A percentile compares a stretch with the other conserved stretches of the same genome.
Evolutionary conservation across 768 basidiomycete genomes (phyloP).

Genomic region (Cubamyces sp.): DNA sequence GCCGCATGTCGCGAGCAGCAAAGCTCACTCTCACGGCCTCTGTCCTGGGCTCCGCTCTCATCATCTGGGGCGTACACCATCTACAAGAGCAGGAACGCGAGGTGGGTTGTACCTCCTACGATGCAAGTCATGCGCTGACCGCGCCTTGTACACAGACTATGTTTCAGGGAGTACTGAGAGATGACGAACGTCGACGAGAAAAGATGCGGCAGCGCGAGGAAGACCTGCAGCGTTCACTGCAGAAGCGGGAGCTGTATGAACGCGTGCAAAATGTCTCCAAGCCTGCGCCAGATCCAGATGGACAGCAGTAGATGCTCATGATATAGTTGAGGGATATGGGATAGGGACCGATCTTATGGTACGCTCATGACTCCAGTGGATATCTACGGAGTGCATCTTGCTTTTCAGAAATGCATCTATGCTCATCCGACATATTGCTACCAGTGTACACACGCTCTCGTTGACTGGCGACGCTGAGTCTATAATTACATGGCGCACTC

Average conservation of each 20-base stretch:
- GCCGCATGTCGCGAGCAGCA: constrained; percentile 64
- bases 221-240: constrained; percentile 61
- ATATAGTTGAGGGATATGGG: neutral
- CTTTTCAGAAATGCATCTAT: too few relatives aligned
- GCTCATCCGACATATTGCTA: too few relatives aligned
- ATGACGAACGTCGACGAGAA: constrained; percentile 78
- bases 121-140: neutral
- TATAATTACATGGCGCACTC: neutral
- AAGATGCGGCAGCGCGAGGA: constrained; percentile 72
- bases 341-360: neutral
- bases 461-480: neutral
- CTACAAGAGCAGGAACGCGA: constrained; percentile 84
- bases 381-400: neutral
- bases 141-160: constrained; percentile 59
- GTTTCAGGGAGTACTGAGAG: constrained; percentile 88
- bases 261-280: constrained; percentile 43
- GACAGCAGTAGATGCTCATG: neutral
- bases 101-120: constrained; percentile 44
- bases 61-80: constrained; percentile 89
- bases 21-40: constrained; percentile 76
- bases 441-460: too few relatives aligned
- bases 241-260: constrained; percentile 71
- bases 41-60: constrained; percentile 61
- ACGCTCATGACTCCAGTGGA: neutral
- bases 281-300: constrained; percentile 2